These are phyloP conservation scores for Wakefieldia striispora DNA, from an alignment of 768 basidiomycete genomes.

Conservation along the genomic window DNA sequence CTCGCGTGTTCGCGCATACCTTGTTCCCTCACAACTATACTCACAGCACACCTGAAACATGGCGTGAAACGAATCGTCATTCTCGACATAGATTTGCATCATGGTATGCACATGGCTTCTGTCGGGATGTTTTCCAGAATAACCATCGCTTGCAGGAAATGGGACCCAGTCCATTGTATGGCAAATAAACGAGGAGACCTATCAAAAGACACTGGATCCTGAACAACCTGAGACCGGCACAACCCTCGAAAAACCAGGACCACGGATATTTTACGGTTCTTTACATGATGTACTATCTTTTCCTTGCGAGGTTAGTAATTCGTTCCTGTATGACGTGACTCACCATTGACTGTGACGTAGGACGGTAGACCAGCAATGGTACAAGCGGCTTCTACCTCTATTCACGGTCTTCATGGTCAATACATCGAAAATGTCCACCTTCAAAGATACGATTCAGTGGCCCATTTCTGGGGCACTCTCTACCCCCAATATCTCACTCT, in stretches of 20 bases:
- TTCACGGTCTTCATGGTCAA: slow-evolving; percentile 5
- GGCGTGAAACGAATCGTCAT: slow-evolving; percentile 77
- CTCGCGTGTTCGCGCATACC: neutral
- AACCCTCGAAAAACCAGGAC: slow-evolving; percentile 37
- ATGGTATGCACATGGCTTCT: slow-evolving; percentile 14
- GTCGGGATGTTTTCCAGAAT: neutral
- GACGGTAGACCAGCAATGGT: slow-evolving; percentile 78
- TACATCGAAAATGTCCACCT: slow-evolving; percentile 26
- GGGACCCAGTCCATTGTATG: slow-evolving; percentile 92
- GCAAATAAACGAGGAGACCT: slow-evolving; percentile 88
- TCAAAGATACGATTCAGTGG: slow-evolving; percentile 13
- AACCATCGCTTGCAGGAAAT: slow-evolving; percentile 55
- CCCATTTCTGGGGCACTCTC: slow-evolving; percentile 36
- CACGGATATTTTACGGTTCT: slow-evolving; percentile 83
- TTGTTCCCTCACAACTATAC: neutral
- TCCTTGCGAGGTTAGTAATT: slow-evolving; percentile 73
- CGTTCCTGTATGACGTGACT: neutral
- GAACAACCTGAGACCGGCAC: slow-evolving; percentile 33
- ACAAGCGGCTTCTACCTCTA: slow-evolving; percentile 70
- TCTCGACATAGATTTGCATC: slow-evolving; percentile 70
- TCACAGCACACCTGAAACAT: slow-evolving; percentile 77
- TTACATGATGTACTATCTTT: slow-evolving; percentile 93
- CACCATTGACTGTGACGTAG: slow-evolving; percentile 35
- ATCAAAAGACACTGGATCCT: slow-evolving; percentile 61
- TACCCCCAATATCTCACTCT: slow-evolving; percentile 65